phyloP scores from a whole-genome alignment of 2,329 filamentous ascomycete species.

The Mollisia scopiformis region DNA sequence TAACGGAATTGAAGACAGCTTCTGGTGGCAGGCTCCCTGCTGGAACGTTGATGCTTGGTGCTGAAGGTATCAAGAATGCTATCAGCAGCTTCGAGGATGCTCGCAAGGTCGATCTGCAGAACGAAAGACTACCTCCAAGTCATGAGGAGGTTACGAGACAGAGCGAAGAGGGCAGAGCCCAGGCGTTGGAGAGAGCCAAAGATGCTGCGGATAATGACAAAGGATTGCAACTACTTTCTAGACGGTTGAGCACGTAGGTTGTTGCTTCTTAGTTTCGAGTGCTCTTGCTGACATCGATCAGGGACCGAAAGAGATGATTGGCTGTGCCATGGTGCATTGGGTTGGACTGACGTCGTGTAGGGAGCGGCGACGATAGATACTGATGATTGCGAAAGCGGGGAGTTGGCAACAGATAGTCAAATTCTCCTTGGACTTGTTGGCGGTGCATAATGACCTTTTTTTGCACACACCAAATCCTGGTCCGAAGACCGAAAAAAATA shows the following conservation, averaged over 20 bases:
- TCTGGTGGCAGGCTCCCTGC: conserved; percentile 90
- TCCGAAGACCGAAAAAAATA: background rate
- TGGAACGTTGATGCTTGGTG: conserved; percentile 95
- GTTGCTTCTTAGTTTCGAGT: background rate
- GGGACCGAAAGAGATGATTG: conserved; percentile 32
- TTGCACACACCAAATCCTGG: background rate
- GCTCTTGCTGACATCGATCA: conserved; percentile 10
- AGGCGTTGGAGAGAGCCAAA: conserved; percentile 83
- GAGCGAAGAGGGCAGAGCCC: conserved; percentile 78
- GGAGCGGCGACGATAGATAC: conserved; percentile 1
- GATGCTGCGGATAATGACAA: conserved; percentile 91
- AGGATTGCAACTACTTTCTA: conserved; percentile 81
- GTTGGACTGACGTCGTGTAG: background rate
- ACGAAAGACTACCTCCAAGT: conserved; percentile 89
- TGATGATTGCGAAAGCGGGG: conserved; percentile 3
- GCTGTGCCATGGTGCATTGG: background rate
- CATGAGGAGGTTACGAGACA: conserved; percentile 89
- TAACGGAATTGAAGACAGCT: conserved; percentile 97
- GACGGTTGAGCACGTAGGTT: conserved; percentile 94
- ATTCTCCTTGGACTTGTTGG: background rate
- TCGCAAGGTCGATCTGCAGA: conserved; percentile 94
- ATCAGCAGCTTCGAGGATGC: conserved; percentile 98
- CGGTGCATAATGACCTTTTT: background rate
- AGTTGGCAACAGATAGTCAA: background rate
- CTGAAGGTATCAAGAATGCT: conserved; percentile 97